Conservation (phyloP, 345 rosid genomes). For the Eucalyptus pumila region DNA sequence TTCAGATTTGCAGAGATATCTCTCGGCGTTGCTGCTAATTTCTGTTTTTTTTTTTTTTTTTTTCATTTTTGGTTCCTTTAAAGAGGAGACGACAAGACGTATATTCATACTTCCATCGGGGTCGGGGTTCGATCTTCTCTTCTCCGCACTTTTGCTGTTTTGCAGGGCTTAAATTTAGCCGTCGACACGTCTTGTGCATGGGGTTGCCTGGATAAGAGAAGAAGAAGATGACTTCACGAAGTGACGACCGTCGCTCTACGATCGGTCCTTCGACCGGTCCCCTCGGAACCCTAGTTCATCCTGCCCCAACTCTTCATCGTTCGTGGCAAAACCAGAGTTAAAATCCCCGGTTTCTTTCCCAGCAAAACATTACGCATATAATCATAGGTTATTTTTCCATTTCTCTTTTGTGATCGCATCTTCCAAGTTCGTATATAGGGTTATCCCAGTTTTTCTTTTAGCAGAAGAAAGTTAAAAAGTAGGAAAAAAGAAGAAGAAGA, state of each 20-base stretch:
- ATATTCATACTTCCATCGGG: neutral
- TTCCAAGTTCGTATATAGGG: neutral
- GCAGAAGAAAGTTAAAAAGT: neutral
- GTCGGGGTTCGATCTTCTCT: neutral
- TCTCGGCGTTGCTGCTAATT: neutral
- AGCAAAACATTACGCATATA: neutral
- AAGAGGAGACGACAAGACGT: neutral
- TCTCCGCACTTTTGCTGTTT: neutral
- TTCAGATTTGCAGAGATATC: neutral
- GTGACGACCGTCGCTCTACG: neutral
- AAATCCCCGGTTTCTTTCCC: neutral
- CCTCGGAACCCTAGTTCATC: neutral
- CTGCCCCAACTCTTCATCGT: neutral
- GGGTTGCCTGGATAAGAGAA: neutral
- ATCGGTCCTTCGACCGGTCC: neutral
- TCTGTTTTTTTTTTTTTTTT: neutral
- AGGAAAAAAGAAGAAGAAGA: neutral
- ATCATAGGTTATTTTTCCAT: neutral
- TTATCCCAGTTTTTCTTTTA: neutral
- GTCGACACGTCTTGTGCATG: neutral
- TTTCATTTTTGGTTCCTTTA: neutral
- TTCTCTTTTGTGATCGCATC: neutral
- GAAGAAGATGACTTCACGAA: neutral
- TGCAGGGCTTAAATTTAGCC: neutral
- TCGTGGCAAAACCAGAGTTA: neutral